Evolutionary conservation across 2,329 filamentous ascomycete genomes (phyloP).

Genomic region (Sporothrix euskadiensis): DNA sequence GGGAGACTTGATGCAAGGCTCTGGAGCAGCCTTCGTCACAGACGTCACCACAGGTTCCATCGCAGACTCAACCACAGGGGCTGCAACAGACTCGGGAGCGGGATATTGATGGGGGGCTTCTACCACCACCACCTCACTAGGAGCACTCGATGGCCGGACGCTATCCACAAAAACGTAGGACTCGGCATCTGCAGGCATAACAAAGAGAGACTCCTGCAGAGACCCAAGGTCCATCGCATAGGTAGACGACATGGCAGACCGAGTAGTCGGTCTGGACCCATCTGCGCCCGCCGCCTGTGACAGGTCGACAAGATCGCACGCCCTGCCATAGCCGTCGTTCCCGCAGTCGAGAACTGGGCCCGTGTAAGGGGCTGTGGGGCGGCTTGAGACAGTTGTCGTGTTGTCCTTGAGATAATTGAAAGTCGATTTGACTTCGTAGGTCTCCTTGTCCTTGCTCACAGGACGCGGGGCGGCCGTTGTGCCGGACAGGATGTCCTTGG

Average conservation of each 20-base stretch:
- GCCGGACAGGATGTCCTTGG: not conserved
- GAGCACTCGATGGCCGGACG: not conserved
- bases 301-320: slow-evolving; percentile 27
- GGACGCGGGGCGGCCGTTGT: not conserved
- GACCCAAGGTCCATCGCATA: slow-evolving; percentile 31
- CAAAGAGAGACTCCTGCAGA: not conserved
- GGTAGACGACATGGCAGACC: slow-evolving; percentile 10
- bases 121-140: not conserved
- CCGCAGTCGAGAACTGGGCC: not conserved
- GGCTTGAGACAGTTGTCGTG: not conserved
- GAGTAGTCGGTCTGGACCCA: not conserved
- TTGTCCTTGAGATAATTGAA: not conserved
- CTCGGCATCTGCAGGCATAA: not conserved
- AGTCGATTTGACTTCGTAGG: not conserved
- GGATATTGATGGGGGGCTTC: not conserved
- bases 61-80: not conserved
- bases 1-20: not conserved
- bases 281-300: slow-evolving; percentile 9
- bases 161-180: not conserved
- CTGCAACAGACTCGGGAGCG: not conserved
- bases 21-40: not conserved
- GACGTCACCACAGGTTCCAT: not conserved
- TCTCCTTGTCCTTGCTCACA: not conserved
- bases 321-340: slow-evolving; percentile 4
- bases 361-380: not conserved